Evolutionary conservation across 1,139 yeast species (phyloP).

Genomic region (Blastobotrys buckinghamii): DNA sequence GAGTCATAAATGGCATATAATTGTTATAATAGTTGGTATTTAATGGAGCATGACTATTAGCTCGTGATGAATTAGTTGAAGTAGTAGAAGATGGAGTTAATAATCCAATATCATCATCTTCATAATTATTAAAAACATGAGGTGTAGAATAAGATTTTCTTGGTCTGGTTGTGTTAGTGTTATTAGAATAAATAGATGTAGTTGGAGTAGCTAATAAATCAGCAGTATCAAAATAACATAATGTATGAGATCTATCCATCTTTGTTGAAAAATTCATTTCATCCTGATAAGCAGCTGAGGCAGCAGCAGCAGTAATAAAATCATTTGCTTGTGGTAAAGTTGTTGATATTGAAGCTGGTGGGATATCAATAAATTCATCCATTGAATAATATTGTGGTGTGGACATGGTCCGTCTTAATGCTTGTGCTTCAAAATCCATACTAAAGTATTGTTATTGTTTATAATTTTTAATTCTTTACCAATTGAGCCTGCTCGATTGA

Average conservation of each 20-base stretch:
- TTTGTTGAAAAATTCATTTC: constrained; percentile 1
- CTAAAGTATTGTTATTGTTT: not conserved
- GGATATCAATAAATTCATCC: constrained; percentile 4
- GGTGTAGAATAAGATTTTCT: constrained; percentile 7
- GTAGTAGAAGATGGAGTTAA: constrained; percentile 12
- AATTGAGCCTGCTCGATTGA: too few relatives aligned
- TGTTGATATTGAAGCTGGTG: not conserved
- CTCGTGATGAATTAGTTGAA: not conserved
- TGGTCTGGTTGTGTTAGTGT: not conserved
- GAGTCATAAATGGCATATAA: constrained; percentile 14
- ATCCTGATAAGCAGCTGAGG: not conserved
- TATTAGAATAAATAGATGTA: not conserved
- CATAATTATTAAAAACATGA: not conserved
- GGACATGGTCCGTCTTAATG: constrained; percentile 14
- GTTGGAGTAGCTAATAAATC: constrained; percentile 11
- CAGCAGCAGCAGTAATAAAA: not conserved
- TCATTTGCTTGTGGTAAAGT: not conserved
- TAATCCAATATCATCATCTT: constrained; percentile 9
- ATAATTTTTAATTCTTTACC: too few relatives aligned
- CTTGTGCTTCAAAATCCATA: constrained; percentile 13
- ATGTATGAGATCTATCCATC: constrained; percentile 15
- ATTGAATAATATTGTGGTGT: constrained; percentile 11
- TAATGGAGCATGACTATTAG: not conserved
- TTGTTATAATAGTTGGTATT: not conserved
- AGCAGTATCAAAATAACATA: constrained; percentile 11